Base-by-base conservation (phyloP, 129 eudicot genomes). In the Erigeron canadensis region DNA sequence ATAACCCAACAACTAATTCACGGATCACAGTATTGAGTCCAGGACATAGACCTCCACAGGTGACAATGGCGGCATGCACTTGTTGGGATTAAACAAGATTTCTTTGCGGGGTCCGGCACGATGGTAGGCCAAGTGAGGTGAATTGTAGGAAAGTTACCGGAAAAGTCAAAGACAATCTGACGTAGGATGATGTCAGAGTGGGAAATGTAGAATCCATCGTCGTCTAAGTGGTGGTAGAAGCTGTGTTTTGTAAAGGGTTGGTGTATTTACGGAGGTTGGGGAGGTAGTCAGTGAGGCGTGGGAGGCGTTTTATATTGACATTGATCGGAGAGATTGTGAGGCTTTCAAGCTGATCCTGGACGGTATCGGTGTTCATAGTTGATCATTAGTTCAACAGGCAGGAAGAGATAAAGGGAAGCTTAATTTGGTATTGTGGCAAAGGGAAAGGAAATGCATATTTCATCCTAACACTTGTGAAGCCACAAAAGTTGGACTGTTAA, bases 31-130 rank as follows among this genome's bases (percentile, higher is more conserved):
- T n/a, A n/a, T n/a, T n/a, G n/a, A n/a, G n/a, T n/a, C n/a, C n/a
- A 0, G 98, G 95, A 68, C 96, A 91, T 13, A 91, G 82, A 0
- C 96, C 98, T 0, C 98, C 96, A 59, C 98, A 89, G 0, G 98
- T 91, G 23, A 91, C 98, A 3, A 91, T 81, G 18, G 91, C 96
- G 0, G 85, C 98, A 0, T 79, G 70, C 58, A 89, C 96, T 0
- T 37, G 19, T 17, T 39, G 11, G 91, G 79, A n/a, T 80, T 81
- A 76, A 83, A 88, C 10, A 48, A 67, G 22, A 91, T 47, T 28
- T 58, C 65, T 69, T 78, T 79, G 1, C 95, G 80, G 2, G 96
- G 96, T 22, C 96, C 96, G 13, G 95, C 94, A 23, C 85, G 84
- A 76, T 84, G 88, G 81, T 87, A 90, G 41, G 87, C 96, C 2